Base-by-base conservation (phyloP, 1,284 basidiomycete genomes). In the Stygiomarasmius scandens region DNA sequence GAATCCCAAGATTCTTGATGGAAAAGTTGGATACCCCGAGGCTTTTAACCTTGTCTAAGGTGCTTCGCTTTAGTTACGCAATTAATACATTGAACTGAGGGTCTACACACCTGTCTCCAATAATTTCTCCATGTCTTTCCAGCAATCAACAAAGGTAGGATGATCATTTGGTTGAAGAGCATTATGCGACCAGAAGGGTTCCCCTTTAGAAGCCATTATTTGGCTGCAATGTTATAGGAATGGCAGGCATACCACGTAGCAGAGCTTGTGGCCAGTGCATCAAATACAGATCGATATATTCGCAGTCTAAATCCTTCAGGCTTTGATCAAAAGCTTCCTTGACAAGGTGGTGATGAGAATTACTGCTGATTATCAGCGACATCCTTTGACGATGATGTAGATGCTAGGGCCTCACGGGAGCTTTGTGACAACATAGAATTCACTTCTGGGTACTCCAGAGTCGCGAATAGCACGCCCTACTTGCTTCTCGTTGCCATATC, bases 1-100 rank as follows among this genome's bases (percentile, higher is more conserved):
- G 69, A 16, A 67, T 61, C 29, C 70, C 69, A 25, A 86, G 71
- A 19, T 74, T 77, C 70, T 83, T 80, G 59, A 84, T 77, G 56
- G 81, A 84, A 69, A 89, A 89, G 73, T 90, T 90, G 50, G 84
- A 87, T 20, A 90, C 79, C 23, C 87, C 87, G 61, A 90, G 86
- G 27, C 80, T 70, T 64, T 80, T 82, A 54, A 83, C 79, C 70
- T 85, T 72, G 24, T 71, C 73, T 68, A 54, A 9, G 10, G 20
- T 22, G 25, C 70, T 85, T 72, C 22, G 71, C 72, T 68, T 52
- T 2, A 9, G n/a, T n/a, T 22, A 27, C 20, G 34, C 32, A 32
- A 23, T 45, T 38, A 27, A 41, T 43, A 11, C 22, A 16, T 8
- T 38, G 1, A 20, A 23, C 12, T 20, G 23, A 49, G 19, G 32